Conservation (phyloP, 257 asterid genomes). For the Fraxinus cuspidata region DNA sequence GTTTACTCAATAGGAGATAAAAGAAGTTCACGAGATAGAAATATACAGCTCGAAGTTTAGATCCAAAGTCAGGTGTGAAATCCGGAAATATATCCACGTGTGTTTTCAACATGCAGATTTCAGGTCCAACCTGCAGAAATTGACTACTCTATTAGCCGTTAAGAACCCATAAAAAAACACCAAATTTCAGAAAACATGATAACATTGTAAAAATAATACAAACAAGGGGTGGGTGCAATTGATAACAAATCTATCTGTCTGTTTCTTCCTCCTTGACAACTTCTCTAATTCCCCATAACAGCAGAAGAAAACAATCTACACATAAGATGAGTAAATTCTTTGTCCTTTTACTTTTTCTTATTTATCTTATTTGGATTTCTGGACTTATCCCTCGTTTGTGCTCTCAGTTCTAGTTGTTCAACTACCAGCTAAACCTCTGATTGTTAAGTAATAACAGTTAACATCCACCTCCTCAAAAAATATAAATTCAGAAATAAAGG, state of each 20-base stretch:
- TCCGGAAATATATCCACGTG: constrained; percentile 96
- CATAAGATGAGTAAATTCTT: background rate
- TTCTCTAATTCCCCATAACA: background rate
- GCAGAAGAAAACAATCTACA: background rate
- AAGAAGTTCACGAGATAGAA: constrained; percentile 20
- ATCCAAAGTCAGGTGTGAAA: constrained; percentile 86
- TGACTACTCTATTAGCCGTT: constrained; percentile 8
- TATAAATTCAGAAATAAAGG: background rate
- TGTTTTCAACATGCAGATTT: constrained; percentile 95
- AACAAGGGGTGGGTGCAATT: background rate
- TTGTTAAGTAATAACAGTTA: background rate
- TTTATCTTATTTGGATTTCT: background rate
- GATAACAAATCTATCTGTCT: background rate
- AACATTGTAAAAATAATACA: background rate
- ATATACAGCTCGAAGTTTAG: constrained; percentile 82
- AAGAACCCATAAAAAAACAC: background rate
- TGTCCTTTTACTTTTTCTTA: background rate
- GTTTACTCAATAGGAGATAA: constrained; percentile 16
- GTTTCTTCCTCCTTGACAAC: background rate
- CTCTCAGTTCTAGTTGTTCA: background rate
- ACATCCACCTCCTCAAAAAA: background rate
- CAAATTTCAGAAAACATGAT: background rate
- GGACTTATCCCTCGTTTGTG: background rate
- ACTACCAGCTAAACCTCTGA: background rate
- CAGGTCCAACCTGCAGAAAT: constrained; percentile 91